Evolutionary conservation across 352 stramenopile genomes (phyloP).

Genomic region (Aphanomyces stellatus): DNA sequence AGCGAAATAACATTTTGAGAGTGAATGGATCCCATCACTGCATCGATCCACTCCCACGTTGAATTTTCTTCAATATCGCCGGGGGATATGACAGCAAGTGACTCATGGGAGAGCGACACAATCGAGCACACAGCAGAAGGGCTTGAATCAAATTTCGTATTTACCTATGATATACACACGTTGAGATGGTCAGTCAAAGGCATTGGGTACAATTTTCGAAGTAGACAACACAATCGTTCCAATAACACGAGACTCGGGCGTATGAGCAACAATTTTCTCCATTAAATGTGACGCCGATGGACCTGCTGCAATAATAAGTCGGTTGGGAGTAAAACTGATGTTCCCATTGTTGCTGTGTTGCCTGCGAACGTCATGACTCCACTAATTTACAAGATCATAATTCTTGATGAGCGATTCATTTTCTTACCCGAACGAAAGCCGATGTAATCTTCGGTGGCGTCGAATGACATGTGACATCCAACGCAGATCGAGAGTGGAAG

Average conservation of each 20-base stretch:
- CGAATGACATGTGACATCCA: neutral
- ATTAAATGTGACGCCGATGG: neutral
- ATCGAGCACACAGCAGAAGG: constrained; percentile 10
- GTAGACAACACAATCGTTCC: neutral
- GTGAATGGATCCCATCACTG: neutral
- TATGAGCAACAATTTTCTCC: neutral
- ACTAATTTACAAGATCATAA: neutral
- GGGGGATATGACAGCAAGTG: neutral
- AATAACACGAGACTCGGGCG: neutral
- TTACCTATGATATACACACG: neutral
- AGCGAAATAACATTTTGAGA: neutral
- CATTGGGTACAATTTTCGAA: constrained; percentile 5
- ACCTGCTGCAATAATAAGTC: neutral
- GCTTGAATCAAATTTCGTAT: neutral
- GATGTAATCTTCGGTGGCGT: neutral
- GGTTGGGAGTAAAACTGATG: neutral
- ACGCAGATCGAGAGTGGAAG: neutral
- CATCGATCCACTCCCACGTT: neutral
- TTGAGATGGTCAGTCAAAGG: neutral
- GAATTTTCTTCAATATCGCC: neutral
- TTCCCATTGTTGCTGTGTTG: neutral
- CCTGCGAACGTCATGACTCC: neutral
- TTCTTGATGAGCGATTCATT: neutral
- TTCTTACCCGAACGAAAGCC: constrained; percentile 3
- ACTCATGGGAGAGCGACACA: neutral